Evolutionary conservation across 2,329 filamentous ascomycete species (phyloP).

Genomic region (Cryphonectria japonica): DNA sequence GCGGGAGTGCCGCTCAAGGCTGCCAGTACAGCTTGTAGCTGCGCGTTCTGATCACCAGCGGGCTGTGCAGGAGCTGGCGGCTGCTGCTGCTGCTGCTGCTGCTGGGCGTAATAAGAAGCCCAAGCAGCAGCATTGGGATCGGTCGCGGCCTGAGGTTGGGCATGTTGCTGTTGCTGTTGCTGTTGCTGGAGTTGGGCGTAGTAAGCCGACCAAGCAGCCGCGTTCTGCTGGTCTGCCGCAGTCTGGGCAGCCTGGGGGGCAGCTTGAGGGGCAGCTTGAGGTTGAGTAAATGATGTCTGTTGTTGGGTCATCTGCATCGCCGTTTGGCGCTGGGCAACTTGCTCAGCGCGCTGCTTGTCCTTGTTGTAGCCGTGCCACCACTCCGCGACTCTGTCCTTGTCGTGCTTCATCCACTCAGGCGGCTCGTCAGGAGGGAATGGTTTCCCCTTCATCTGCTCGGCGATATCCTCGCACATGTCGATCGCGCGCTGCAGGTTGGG

Average conservation of each 20-base stretch:
- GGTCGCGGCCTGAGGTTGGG: conserved; percentile 29
- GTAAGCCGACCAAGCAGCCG: conserved; percentile 44
- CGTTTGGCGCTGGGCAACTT: conserved; percentile 29
- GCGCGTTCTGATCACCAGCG: conserved; percentile 33
- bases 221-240: conserved; percentile 36
- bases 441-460: conserved; percentile 47
- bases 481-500: conserved; percentile 47
- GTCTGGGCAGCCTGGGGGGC: conserved; percentile 30
- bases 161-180: conserved; percentile 17
- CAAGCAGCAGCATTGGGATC: conserved; percentile 29
- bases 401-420: conserved; percentile 55
- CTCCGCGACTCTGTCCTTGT: conserved; percentile 51
- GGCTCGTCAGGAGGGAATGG: conserved; percentile 55
- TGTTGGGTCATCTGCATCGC: conserved; percentile 17
- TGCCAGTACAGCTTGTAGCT: conserved; percentile 36
- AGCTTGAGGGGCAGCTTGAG: conserved; percentile 21
- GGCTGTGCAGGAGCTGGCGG: conserved; percentile 26
- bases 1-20: conserved; percentile 30
- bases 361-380: conserved; percentile 56
- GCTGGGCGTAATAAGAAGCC: conserved; percentile 32
- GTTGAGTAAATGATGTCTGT: conserved; percentile 13
- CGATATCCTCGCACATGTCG: conserved; percentile 47
- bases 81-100: conserved; percentile 33
- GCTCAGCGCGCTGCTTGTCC: conserved; percentile 36
- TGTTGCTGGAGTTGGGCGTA: conserved; percentile 43